Percentiles rank a stretch among this genome's conserved stretches.
These are phyloP conservation scores for Salix udensis DNA, from an alignment of 345 rosid species.

Conservation along the genomic window DNA sequence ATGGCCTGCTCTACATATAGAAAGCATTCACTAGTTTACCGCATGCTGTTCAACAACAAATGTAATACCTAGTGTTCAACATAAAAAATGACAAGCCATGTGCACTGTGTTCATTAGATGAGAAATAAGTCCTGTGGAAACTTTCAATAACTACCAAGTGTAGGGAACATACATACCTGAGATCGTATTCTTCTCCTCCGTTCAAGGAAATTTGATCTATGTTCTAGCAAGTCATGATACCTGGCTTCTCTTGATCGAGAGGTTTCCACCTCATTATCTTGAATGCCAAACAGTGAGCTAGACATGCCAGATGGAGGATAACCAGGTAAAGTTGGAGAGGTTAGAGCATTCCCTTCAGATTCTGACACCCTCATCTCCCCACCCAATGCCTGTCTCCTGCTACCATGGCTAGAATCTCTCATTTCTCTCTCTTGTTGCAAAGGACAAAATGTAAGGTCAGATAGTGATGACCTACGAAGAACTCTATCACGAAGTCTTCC, in stretches of 20 bases:
- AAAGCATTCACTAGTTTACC: not conserved
- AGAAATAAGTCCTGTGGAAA: not conserved
- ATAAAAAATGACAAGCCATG: constrained; percentile 3
- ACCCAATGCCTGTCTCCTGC: constrained; percentile 32
- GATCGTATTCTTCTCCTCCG: constrained; percentile 90
- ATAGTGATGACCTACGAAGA: constrained; percentile 66
- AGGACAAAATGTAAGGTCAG: constrained; percentile 57
- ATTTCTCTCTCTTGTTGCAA: constrained; percentile 46
- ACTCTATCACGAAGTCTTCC: constrained; percentile 98
- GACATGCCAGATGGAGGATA: constrained; percentile 45
- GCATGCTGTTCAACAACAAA: not conserved
- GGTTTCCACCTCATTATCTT: constrained; percentile 53
- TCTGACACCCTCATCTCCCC: constrained; percentile 32
- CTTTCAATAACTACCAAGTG: not conserved
- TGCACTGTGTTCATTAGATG: not conserved
- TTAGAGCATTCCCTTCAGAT: constrained; percentile 30
- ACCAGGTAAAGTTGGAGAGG: constrained; percentile 37
- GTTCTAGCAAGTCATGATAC: constrained; percentile 77
- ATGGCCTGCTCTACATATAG: not conserved
- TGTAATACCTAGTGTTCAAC: not conserved
- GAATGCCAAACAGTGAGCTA: constrained; percentile 48
- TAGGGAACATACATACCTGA: constrained; percentile 59
- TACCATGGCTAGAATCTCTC: constrained; percentile 40
- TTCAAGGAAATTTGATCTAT: constrained; percentile 87
- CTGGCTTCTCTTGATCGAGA: constrained; percentile 71